Base-by-base conservation (phyloP, 495 filamentous ascomycete genomes). In the Diplogelasinospora grovesii region DNA sequence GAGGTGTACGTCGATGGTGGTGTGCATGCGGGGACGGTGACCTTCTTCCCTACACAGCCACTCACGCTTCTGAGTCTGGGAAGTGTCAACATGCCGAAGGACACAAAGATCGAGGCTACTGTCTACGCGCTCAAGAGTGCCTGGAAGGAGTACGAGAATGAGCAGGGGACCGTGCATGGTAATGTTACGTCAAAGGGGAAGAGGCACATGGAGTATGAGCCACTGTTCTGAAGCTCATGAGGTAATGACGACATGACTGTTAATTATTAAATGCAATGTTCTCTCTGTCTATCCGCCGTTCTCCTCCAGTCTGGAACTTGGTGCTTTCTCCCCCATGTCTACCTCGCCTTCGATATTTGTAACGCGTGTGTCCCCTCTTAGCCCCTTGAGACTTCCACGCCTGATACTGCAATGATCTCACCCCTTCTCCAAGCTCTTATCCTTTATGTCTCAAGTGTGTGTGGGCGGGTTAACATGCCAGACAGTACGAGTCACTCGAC, bases 1-100 rank as follows among this genome's bases (percentile, higher is more conserved):
- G 71, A 77, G 46, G 63, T 73, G 3, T 75, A 73, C 45, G 30
- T 74, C 6, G 63, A 68, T 35, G 54, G 56, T 9, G 73, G 71
- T 7, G 48, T 61, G 32, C 58, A 63, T 39, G 59, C 46, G 35
- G 70, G 55, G 3, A 75, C 68, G 18, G 59, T 60, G 35, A 58
- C 54, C 0, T 75, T 75, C 47, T 75, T 65, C 45, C 57, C 70
- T 3, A 43, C 55, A 14, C 51, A 57, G 22, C 54, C 51, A 15
- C 49, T 75, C 11, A 67, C 73, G 43, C 54, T 36, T 20, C 46
- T 74, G 47, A 49, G 53, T 46, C n/a, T n/a, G n/a, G n/a, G n/a
- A n/a, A n/a, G n/a, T n/a, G n/a, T n/a, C n/a, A n/a, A n/a, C n/a
- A n/a, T 77, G 30, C 63, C 58, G 41, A 46, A 44, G 14, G 59